Evolutionary conservation across 768 basidiomycete genomes (phyloP), one percentile per base, ranked within the genome.

Genomic region (Lanmaoa rubissima): DNA sequence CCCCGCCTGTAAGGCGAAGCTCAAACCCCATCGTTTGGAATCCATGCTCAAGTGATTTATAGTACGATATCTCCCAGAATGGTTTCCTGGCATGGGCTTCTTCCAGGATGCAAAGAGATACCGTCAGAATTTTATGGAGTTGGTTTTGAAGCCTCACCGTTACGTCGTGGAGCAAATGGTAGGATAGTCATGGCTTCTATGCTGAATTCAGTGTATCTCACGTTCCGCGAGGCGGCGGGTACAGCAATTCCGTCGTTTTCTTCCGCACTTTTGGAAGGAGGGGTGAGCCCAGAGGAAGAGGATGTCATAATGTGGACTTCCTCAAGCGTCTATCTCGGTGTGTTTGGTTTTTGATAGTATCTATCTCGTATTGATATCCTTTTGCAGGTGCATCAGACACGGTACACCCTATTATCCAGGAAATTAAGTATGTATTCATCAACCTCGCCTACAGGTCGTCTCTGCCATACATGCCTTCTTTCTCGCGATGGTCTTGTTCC

Each of bases 361-460:
- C 0, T 17, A 9, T 38, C 24, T 19, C 6, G 3, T 43, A 3
- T n/a, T 54, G 14, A 57, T 16, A 5, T 9, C 16, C 17, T 4
- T 46, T 48, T n/a, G 13, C 44, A 57, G 64, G 76, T 54, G 80
- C 76, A 7, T 79, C 81, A 0, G 82, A 83, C 59, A 83, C 82
- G 47, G 64, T 63, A 55, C 4, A 8, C 26, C 2, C 14, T 36
- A 70, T 73, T 80, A 4, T 65, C 79, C 52, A 76, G 74, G 1
- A 59, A 55, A 24, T 65, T 78, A 1, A 79, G 19, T 79, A 1
- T 71, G 45, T 9, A 0, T 9, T 48, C 14, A 52, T 19, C 4
- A 28, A 35, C n/a, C n/a, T n/a, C n/a, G n/a, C n/a, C n/a, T n/a
- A n/a, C n/a, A n/a, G n/a, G n/a, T n/a, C n/a, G n/a, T n/a, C n/a